These are phyloP conservation scores for Austroboletus eburneus DNA, from an alignment of 768 basidiomycete genomes.

Conservation along the genomic window DNA sequence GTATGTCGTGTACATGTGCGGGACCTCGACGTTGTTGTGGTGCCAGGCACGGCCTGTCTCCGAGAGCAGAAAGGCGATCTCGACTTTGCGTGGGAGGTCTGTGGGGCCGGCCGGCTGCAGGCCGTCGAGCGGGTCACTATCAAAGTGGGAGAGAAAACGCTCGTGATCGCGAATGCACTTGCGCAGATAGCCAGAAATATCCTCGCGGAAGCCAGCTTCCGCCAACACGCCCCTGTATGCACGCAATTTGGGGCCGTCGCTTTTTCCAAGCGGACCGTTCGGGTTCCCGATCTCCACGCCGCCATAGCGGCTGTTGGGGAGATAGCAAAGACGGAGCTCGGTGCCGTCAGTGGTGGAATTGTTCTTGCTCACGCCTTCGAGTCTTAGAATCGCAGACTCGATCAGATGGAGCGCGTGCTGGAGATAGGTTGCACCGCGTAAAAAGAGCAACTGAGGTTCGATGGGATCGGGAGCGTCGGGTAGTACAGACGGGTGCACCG, in stretches of 20 bases:
- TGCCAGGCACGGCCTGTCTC: conserved; percentile 65
- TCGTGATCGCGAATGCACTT: conserved; percentile 84
- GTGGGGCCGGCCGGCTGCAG: conserved; percentile 17
- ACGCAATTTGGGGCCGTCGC: conserved; percentile 51
- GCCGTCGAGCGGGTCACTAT: conserved; percentile 57
- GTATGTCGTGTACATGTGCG: conserved; percentile 79
- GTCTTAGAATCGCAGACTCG: conserved; percentile 62
- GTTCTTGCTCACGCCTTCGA: conserved; percentile 65
- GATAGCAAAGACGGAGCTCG: conserved; percentile 72
- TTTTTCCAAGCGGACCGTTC: conserved; percentile 68
- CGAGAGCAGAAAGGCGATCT: conserved; percentile 64
- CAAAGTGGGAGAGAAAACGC: conserved; percentile 79
- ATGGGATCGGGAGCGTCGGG: conserved; percentile 83
- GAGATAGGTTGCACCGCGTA: conserved; percentile 78
- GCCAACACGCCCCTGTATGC: conserved; percentile 63
- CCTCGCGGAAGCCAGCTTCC: conserved; percentile 53
- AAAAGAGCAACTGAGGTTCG: conserved; percentile 79
- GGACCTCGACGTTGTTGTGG: conserved; percentile 33
- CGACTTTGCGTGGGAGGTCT: conserved; percentile 50
- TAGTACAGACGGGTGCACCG: conserved; percentile 65
- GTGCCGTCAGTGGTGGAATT: conserved; percentile 56
- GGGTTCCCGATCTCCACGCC: conserved; percentile 82
- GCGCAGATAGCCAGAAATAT: conserved; percentile 54
- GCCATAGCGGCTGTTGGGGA: conserved; percentile 75
- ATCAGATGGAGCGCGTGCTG: conserved; percentile 75